phyloP scores from a whole-genome alignment of 495 filamentous ascomycete species.

The Penicillium simplicissimum region DNA sequence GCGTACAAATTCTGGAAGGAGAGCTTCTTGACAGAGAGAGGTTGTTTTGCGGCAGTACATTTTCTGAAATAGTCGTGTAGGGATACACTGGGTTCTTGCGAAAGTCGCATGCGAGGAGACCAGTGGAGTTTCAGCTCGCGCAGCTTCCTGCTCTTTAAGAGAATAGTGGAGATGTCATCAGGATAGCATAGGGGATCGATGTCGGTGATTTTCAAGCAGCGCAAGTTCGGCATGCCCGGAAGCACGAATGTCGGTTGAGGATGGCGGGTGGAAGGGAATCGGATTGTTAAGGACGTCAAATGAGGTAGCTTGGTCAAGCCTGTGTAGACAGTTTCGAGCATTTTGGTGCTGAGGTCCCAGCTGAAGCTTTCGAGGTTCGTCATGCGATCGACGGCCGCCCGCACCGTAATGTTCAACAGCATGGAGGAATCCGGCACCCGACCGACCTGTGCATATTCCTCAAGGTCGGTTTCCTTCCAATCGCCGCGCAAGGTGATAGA shows the following conservation, averaged over 20 bases:
- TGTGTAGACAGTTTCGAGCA: constrained; percentile 59
- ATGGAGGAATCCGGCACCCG: constrained; percentile 63
- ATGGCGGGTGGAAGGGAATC: constrained; percentile 56
- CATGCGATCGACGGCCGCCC: constrained; percentile 62
- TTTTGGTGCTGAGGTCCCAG: constrained; percentile 65
- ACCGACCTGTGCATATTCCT: constrained; percentile 57
- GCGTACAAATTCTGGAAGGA: constrained; percentile 60
- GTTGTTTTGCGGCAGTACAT: constrained; percentile 44
- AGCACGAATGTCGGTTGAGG: constrained; percentile 59
- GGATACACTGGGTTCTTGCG: constrained; percentile 56
- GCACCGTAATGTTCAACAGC: constrained; percentile 61
- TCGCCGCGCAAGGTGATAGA: constrained; percentile 56
- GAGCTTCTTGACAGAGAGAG: constrained; percentile 48
- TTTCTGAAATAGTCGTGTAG: constrained; percentile 59
- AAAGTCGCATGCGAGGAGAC: constrained; percentile 61
- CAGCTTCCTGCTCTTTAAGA: constrained; percentile 53
- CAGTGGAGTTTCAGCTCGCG: constrained; percentile 58
- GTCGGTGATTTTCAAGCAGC: constrained; percentile 53
- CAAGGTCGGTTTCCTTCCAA: constrained; percentile 58
- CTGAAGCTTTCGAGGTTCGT: constrained; percentile 55
- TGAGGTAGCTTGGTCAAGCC: constrained; percentile 50
- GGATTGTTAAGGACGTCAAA: constrained; percentile 56
- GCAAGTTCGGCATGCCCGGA: constrained; percentile 58
- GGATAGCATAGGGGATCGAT: constrained; percentile 67
- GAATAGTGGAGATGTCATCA: constrained; percentile 60